Evolutionary conservation across 2,329 filamentous ascomycete genomes (phyloP), one percentile per base, ranked within the genome.

Genomic region (Nemania bipapillata): DNA sequence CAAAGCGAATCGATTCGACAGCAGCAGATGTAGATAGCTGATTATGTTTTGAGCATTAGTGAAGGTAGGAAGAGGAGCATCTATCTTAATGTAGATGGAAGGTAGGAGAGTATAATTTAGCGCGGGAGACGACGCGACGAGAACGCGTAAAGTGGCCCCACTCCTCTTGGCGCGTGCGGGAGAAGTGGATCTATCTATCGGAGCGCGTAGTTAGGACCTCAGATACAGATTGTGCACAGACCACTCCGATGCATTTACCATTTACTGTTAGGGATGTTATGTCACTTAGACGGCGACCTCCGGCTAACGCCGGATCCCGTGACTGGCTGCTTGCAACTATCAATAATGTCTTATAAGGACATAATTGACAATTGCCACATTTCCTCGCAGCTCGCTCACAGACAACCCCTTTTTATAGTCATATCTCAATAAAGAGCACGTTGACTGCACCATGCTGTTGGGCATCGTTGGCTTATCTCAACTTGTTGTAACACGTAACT

Each of bases 111-210:
- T 20, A 55, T 52, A 65, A 67, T 66, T 70, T 68, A 70, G 66
- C 70, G 70, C 72, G 75, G 68, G 67, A 42, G 24, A 66, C 42
- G 64, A 75, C 74, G 72, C 72, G 74, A 74, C 54, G 50, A 66
- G 52, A 67, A 69, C 75, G 75, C 75, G 75, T 77, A 73, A 74
- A 76, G 74, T 76, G 70, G 55, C 20, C 50, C 70, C 63, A 49
- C 66, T 12, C 8, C 50, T 9, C 12, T 30, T 32, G 30, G 30
- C 30, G 30, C 30, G 30, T 32, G 30, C 30, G 30, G 9, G n/a
- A 42, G 11, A 42, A 12, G 17, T 42, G 30, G 30, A 32, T 32
- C 30, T 9, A 32, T 32, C 30, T 9, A 32, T 32, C 9, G 9
- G 30, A 32, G 30, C 30, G 30, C 30, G 30, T 32, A 4, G 4